These are phyloP conservation scores for Vanrija sp. DNA, from an alignment of 1,284 basidiomycete genomes.

Conservation along the genomic window DNA sequence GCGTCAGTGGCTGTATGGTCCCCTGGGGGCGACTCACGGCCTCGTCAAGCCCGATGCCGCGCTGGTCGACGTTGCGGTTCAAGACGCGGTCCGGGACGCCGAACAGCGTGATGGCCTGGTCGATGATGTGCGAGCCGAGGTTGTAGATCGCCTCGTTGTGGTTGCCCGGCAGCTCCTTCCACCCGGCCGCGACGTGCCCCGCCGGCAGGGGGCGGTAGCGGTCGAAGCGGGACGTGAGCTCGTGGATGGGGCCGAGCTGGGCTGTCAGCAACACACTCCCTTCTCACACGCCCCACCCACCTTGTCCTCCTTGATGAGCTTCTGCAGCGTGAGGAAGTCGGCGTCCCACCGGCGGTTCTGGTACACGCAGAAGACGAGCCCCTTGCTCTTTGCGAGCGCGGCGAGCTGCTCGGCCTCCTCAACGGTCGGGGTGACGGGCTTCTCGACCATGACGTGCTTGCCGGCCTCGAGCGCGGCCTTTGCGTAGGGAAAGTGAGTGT, in stretches of 20 bases:
- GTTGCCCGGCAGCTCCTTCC: constrained; percentile 50
- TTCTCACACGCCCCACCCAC: constrained; percentile 51
- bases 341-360: constrained; percentile 59
- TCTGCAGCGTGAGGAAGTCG: constrained; percentile 71
- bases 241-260: constrained; percentile 35
- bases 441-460: constrained; percentile 77
- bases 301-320: constrained; percentile 56
- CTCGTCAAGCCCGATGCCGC: constrained; percentile 44
- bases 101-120: constrained; percentile 72
- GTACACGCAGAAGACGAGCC: constrained; percentile 63
- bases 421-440: constrained; percentile 68
- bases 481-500: constrained; percentile 65
- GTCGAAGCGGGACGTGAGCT: constrained; percentile 58
- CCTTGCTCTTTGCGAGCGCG: constrained; percentile 61
- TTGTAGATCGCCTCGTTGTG: constrained; percentile 51
- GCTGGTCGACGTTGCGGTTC: constrained; percentile 29
- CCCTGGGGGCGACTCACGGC: constrained; percentile 21
- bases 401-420: constrained; percentile 65
- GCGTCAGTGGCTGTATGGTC: neutral
- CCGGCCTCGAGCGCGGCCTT: constrained; percentile 61
- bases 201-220: constrained; percentile 61
- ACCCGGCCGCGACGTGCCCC: constrained; percentile 53
- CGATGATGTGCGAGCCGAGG: constrained; percentile 58
- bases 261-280: neutral
- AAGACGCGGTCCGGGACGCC: constrained; percentile 65